Evolutionary conservation across 768 basidiomycete species (phyloP), one percentile per base, ranked within the genome.

Genomic region (Termitomyces sp.): DNA sequence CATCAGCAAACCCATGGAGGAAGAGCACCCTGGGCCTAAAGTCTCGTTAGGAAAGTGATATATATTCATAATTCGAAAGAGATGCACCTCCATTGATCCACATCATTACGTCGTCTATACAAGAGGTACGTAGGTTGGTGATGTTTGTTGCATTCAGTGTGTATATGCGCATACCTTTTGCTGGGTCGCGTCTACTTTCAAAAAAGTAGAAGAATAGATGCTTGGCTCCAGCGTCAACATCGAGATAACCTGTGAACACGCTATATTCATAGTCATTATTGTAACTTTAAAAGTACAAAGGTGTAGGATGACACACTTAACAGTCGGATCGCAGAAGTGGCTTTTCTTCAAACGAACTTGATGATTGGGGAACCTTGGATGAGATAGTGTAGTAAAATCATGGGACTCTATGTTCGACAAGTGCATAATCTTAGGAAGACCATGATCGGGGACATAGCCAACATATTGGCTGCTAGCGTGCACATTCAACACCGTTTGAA

Each of bases 191-290:
- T 62, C 90, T 75, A 63, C 84, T 86, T 73, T 90, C 87, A 70
- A 90, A 91, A 73, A 90, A 90, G 72, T 89, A 89, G 75, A 90
- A 90, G 72, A 87, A 87, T 44, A 88, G 57, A 63, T 87, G 87
- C 58, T 85, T 81, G 22, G 85, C 84, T 53, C 86, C 85, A 24
- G 72, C 71, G 57, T 78, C 76, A 16, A 78, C 74, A 60, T 79
- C 77, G 18, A 78, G 72, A 61, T 78, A 78, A 8, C 77, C 76
- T 32, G 76, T 77, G 58, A 75, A 79, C 13, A 73, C 74, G 52
- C 78, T 79, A n/a, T 18, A 6, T 12, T 20, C 7, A 55, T 18
- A 44, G 12, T 52, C 24, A 45, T 20, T 40, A 46, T 44, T 63
- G 33, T 42, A 54, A 60, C 32, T 22, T 48, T n/a, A 33, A 13